phyloP scores from a whole-genome alignment of 805 yeast species.

The Brettanomyces custersianus region DNA sequence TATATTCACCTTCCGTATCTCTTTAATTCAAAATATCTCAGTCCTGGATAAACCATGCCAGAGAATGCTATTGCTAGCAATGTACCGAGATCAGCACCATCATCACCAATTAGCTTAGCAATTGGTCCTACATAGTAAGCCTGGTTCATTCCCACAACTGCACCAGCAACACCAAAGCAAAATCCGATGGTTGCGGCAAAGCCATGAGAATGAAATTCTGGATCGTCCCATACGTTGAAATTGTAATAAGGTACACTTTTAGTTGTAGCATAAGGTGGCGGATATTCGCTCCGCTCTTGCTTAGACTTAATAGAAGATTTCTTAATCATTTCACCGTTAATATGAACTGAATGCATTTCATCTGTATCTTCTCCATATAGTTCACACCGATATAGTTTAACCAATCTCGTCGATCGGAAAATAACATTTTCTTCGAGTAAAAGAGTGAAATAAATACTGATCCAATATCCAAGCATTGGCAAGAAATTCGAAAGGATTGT shows the following conservation, averaged over 20 bases:
- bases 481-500: constrained; percentile 69
- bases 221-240: constrained; percentile 68
- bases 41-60: constrained; percentile 50
- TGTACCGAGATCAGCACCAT: constrained; percentile 77
- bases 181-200: constrained; percentile 63
- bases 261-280: constrained; percentile 13
- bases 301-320: not conserved
- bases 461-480: constrained; percentile 92
- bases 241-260: constrained; percentile 40
- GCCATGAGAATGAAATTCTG: constrained; percentile 53
- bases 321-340: not conserved
- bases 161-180: constrained; percentile 67
- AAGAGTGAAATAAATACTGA: constrained; percentile 68
- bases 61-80: constrained; percentile 70
- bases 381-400: constrained; percentile 33
- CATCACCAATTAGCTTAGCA: constrained; percentile 53
- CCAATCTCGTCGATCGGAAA: constrained; percentile 45
- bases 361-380: constrained; percentile 16
- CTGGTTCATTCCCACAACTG: constrained; percentile 82
- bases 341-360: constrained; percentile 13
- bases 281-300: not conserved
- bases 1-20: constrained; percentile 31
- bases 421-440: constrained; percentile 63
- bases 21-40: constrained; percentile 59
- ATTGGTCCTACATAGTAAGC: constrained; percentile 75